Evolutionary conservation across 352 stramenopile species (phyloP).

Genomic region (Sclerospora graminicola): DNA sequence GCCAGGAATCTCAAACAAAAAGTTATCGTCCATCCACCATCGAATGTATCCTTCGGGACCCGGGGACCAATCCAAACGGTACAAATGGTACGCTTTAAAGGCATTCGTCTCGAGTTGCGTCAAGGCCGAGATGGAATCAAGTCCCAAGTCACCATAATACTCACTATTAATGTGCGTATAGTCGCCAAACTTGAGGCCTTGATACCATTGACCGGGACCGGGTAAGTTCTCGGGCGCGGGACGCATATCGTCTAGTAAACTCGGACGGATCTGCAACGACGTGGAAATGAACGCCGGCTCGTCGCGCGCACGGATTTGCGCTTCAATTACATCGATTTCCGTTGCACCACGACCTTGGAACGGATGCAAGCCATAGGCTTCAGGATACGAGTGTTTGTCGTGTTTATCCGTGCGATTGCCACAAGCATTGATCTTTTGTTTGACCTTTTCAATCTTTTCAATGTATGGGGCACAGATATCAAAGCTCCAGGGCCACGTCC

Average conservation of each 20-base stretch:
- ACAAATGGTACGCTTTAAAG: constrained; percentile 90
- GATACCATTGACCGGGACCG: constrained; percentile 84
- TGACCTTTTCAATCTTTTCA: constrained; percentile 83
- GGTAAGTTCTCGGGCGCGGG: constrained; percentile 45
- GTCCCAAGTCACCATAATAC: constrained; percentile 91
- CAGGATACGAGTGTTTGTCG: constrained; percentile 68
- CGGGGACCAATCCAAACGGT: constrained; percentile 93
- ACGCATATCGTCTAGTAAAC: constrained; percentile 53
- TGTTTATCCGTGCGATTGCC: constrained; percentile 90
- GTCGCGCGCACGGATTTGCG: constrained; percentile 76
- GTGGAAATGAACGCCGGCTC: constrained; percentile 88
- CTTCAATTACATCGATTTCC: constrained; percentile 95
- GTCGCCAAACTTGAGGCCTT: constrained; percentile 75
- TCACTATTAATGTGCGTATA: constrained; percentile 88
- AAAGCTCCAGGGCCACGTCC: constrained; percentile 96
- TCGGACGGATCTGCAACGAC: constrained; percentile 88
- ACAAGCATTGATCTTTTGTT: constrained; percentile 93
- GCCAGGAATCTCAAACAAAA: constrained; percentile 90
- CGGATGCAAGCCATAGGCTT: constrained; percentile 88
- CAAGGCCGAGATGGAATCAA: constrained; percentile 92
- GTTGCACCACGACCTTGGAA: constrained; percentile 90
- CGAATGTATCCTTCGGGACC: constrained; percentile 86
- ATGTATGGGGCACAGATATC: constrained; percentile 79
- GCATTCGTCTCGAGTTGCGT: constrained; percentile 86
- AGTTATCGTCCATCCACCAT: constrained; percentile 90